phyloP scores from a whole-genome alignment of 306 rosid genomes.

The Acacia crassicarpa region DNA sequence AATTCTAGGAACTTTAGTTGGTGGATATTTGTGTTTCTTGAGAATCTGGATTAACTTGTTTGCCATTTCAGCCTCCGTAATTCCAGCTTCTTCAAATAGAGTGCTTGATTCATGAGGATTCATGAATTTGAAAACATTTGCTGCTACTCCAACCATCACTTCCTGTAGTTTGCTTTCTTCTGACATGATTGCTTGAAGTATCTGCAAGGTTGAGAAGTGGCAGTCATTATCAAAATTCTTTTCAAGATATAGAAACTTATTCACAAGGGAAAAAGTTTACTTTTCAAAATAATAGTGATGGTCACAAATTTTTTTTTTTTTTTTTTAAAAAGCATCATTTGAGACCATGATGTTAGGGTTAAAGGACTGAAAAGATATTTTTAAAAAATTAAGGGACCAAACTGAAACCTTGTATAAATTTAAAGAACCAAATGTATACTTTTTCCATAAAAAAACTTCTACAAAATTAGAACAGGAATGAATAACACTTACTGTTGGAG shows the following conservation, averaged over 20 bases:
- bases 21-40: constrained; percentile 63
- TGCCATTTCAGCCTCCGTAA: constrained; percentile 64
- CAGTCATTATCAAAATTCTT: background rate
- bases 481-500: constrained; percentile 70
- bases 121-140: constrained; percentile 70
- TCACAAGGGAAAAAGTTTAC: background rate
- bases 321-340: too few relatives aligned
- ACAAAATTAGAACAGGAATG: background rate
- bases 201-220: constrained; percentile 41
- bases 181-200: constrained; percentile 65
- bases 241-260: background rate
- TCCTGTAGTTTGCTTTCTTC: constrained; percentile 84
- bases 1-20: constrained; percentile 75
- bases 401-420: too few relatives aligned
- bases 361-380: too few relatives aligned
- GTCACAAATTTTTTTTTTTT: too few relatives aligned
- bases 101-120: constrained; percentile 62
- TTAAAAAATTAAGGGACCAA: too few relatives aligned
- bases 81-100: constrained; percentile 56
- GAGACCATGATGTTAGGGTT: too few relatives aligned
- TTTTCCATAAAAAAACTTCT: too few relatives aligned
- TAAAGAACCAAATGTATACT: too few relatives aligned
- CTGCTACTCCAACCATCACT: constrained; percentile 92
- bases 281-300: too few relatives aligned
- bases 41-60: constrained; percentile 58